A percentile compares a stretch with the other conserved stretches of the same genome.
Conservation (phyloP, 768 basidiomycete species). For the Termitomyces sp. region DNA sequence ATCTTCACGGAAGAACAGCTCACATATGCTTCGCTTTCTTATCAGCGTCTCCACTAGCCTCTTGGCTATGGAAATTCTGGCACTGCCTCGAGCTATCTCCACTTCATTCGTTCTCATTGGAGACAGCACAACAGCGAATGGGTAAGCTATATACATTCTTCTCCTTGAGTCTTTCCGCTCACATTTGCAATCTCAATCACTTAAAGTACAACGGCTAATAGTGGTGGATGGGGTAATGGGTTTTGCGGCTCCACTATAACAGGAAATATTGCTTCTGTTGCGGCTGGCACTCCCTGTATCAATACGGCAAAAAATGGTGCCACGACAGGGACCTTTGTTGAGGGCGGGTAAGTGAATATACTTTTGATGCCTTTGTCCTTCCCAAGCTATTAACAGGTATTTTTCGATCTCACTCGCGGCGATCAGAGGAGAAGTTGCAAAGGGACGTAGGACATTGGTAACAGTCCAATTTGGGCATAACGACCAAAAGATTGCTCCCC, state of each 20-base stretch:
- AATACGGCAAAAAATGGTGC: slow-evolving; percentile 1
- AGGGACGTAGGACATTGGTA: slow-evolving; percentile 28
- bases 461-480: slow-evolving; percentile 41
- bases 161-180: neutral
- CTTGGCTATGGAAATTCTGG: neutral
- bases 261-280: neutral
- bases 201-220: neutral
- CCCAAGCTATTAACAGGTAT: neutral
- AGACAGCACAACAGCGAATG: slow-evolving; percentile 1
- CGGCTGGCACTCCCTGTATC: neutral
- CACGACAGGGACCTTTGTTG: neutral
- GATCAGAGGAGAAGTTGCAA: slow-evolving; percentile 27
- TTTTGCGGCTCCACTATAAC: neutral
- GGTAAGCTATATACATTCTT: neutral
- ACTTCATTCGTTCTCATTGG: neutral
- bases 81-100: neutral
- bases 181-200: neutral
- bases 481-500: slow-evolving; percentile 34
- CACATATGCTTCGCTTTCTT: neutral
- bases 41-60: neutral
- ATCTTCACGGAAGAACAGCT: neutral
- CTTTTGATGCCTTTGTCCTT: neutral
- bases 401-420: neutral
- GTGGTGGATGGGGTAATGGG: neutral
- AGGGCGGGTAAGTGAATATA: neutral